A percentile compares a stretch with the other conserved stretches of the same genome.
Conservation (phyloP, 345 rosid species). For the Eucalyptus cloeziana region DNA sequence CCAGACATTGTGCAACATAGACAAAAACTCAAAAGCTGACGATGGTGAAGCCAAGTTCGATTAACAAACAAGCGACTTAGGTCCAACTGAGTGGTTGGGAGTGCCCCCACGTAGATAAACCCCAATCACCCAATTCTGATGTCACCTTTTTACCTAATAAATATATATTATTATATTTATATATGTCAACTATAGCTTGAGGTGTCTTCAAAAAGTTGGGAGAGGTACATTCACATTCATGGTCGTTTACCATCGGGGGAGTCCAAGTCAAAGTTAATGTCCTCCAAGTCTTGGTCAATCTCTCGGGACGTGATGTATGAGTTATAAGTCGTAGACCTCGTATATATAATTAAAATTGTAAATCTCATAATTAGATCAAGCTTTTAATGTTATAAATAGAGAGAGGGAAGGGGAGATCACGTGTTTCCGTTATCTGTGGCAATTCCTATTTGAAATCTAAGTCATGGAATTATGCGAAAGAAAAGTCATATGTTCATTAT, state of each 20-base stretch:
- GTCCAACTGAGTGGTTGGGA: neutral
- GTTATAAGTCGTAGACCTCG: neutral
- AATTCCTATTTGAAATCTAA: fast-evolving
- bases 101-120: neutral
- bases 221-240: neutral
- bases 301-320: neutral
- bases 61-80: neutral
- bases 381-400: neutral
- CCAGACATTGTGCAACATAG: too few species aligned
- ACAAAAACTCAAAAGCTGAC: neutral
- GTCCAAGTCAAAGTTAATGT: neutral
- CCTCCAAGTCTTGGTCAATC: neutral
- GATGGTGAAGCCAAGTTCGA: neutral
- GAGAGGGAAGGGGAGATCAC: fast-evolving
- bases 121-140: neutral
- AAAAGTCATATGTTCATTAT: neutral
- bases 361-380: fast-evolving
- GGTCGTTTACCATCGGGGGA: neutral
- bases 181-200: neutral
- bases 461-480: fast-evolving
- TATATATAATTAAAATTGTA: fast-evolving
- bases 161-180: neutral
- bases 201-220: neutral
- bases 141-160: neutral
- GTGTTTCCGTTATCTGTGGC: fast-evolving